These are phyloP conservation scores for Lepidopterella palustris DNA, from an alignment of 495 filamentous ascomycete species.

Conservation along the genomic window DNA sequence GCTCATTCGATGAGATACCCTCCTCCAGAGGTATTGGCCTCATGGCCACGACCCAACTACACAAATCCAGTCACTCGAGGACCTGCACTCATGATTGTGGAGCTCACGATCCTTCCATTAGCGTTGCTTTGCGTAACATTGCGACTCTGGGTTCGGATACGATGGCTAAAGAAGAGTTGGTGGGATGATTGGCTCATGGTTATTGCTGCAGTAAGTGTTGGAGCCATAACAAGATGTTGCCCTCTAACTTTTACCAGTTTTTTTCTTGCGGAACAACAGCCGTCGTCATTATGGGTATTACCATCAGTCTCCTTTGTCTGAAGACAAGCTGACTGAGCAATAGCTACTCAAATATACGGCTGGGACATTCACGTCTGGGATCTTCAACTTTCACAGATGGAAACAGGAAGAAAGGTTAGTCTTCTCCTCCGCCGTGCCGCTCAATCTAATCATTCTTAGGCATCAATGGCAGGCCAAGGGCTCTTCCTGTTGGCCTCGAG, in stretches of 20 bases:
- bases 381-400: slow-evolving; percentile 6
- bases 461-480: slow-evolving; percentile 25
- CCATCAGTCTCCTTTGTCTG: background rate
- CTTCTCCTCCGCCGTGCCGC: background rate
- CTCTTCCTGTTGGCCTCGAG: slow-evolving; percentile 26
- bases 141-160: slow-evolving; percentile 22
- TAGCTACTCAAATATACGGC: slow-evolving; percentile 21
- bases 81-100: slow-evolving; percentile 22
- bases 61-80: slow-evolving; percentile 25
- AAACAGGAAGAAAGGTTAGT: slow-evolving; percentile 26
- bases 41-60: slow-evolving; percentile 26
- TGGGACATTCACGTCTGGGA: slow-evolving; percentile 32
- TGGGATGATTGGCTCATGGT: slow-evolving; percentile 30
- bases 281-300: slow-evolving; percentile 19
- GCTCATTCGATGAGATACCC: slow-evolving; percentile 20
- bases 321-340: background rate
- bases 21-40: slow-evolving; percentile 15
- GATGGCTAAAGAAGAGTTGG: slow-evolving; percentile 19
- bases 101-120: slow-evolving; percentile 18
- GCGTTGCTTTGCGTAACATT: slow-evolving; percentile 21
- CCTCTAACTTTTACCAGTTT: slow-evolving; percentile 13
- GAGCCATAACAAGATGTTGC: background rate
- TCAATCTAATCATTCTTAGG: slow-evolving; percentile 10
- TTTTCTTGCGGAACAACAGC: slow-evolving; percentile 23
- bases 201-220: slow-evolving; percentile 17